Evolutionary conservation across 805 yeast genomes (phyloP).

Genomic region (Lachancea sp.): DNA sequence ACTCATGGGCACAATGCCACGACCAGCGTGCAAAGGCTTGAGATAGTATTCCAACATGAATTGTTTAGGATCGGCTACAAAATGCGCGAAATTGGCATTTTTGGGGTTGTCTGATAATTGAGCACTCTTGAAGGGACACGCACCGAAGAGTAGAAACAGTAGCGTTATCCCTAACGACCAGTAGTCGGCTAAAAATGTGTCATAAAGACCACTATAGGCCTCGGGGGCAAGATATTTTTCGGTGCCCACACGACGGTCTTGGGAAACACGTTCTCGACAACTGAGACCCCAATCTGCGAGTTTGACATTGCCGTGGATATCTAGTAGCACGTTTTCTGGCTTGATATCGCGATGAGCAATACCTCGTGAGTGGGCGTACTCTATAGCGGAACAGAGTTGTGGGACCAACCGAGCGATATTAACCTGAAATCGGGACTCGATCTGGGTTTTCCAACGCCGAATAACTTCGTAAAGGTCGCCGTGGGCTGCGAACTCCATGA

Average conservation of each 20-base stretch:
- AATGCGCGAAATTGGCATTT: conserved; percentile 15
- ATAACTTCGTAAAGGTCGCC: conserved; percentile 63
- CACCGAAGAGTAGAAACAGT: conserved; percentile 72
- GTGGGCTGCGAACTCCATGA: conserved; percentile 57
- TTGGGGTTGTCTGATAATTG: conserved; percentile 57
- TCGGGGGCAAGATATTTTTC: conserved; percentile 95
- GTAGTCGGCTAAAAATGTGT: conserved; percentile 70
- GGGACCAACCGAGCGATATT: conserved; percentile 37
- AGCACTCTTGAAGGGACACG: conserved; percentile 71
- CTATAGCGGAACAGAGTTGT: conserved; percentile 48
- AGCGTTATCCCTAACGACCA: conserved; percentile 87
- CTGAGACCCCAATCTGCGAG: conserved; percentile 74
- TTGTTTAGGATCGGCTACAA: conserved; percentile 16
- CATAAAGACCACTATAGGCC: conserved; percentile 51
- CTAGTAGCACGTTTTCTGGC: conserved; percentile 62
- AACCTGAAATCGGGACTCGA: conserved; percentile 8
- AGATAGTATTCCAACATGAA: conserved; percentile 24
- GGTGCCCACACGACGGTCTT: conserved; percentile 52
- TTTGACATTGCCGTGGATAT: conserved; percentile 46
- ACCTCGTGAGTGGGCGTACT: conserved; percentile 49
- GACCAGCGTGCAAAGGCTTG: conserved; percentile 6
- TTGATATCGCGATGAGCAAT: conserved; percentile 67
- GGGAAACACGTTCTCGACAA: conserved; percentile 32
- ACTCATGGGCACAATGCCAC: background rate
- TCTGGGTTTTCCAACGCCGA: conserved; percentile 14